Evolutionary conservation across 805 yeast genomes (phyloP).

Genomic region (Sungouiella thailandica): DNA sequence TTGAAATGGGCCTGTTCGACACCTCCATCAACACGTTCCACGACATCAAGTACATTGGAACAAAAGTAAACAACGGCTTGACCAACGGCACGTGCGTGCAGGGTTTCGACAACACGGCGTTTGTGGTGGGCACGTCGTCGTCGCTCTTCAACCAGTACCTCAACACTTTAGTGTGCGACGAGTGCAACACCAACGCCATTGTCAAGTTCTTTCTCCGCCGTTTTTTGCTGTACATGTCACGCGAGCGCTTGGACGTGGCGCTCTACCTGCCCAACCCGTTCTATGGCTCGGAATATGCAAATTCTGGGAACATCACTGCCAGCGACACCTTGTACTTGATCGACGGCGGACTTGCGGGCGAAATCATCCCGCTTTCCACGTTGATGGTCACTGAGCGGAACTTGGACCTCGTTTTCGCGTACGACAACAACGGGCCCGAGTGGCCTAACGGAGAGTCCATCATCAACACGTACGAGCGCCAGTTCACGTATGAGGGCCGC

Average conservation of each 20-base stretch:
- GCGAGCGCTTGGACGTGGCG: constrained; percentile 27
- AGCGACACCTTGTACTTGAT: constrained; percentile 31
- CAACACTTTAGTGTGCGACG: constrained; percentile 30
- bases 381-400: constrained; percentile 29
- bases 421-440: constrained; percentile 25
- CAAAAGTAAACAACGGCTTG: constrained; percentile 27
- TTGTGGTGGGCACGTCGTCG: constrained; percentile 35
- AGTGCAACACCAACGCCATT: constrained; percentile 20
- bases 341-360: constrained; percentile 39
- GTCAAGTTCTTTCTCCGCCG: constrained; percentile 22
- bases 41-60: constrained; percentile 34
- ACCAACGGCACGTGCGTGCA: constrained; percentile 24
- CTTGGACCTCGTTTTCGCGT: constrained; percentile 34
- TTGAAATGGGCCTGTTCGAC: constrained; percentile 40
- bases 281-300: constrained; percentile 24
- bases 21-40: constrained; percentile 34
- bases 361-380: constrained; percentile 30
- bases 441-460: constrained; percentile 47
- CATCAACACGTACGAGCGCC: constrained; percentile 44
- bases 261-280: constrained; percentile 35
- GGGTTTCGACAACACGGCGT: constrained; percentile 39
- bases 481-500: constrained; percentile 40
- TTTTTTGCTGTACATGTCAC: constrained; percentile 24
- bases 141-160: constrained; percentile 35
- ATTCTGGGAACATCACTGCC: constrained; percentile 19